A percentile compares a stretch with the other conserved stretches of the same genome.
phyloP scores from a whole-genome alignment of 2,329 filamentous ascomycete genomes.

The Knufia petricola region DNA sequence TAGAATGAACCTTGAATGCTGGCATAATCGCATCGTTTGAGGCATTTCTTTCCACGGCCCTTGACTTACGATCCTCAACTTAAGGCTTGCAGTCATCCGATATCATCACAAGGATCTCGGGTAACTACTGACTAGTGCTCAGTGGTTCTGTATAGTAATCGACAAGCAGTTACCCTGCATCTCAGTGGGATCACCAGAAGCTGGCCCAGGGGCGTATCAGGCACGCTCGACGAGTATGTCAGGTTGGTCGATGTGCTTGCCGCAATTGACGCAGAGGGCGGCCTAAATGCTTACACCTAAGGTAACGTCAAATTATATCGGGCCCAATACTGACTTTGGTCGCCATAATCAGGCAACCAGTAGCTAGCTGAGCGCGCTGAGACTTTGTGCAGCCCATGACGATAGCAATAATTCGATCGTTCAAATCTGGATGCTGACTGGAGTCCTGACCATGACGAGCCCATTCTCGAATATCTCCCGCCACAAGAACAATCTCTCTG shows the following conservation, averaged over 20 bases:
- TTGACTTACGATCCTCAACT: conserved; percentile 9
- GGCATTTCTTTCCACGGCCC: conserved; percentile 15
- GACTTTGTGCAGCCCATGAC: conserved; percentile 11
- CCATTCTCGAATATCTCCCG: conserved; percentile 14
- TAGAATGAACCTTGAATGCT: no score
- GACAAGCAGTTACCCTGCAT: no score
- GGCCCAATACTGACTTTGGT: neutral
- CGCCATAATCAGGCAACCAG: neutral
- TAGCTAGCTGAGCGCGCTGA: conserved; percentile 2
- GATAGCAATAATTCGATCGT: conserved; percentile 3
- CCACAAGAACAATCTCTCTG: no score
- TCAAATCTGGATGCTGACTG: conserved; percentile 2
- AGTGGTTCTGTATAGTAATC: no score
- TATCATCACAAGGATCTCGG: no score
- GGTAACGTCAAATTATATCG: conserved; percentile 8
- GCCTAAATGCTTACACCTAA: conserved; percentile 6
- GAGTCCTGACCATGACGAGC: conserved; percentile 11
- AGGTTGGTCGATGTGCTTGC: conserved; percentile 12
- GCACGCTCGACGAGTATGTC: conserved; percentile 29
- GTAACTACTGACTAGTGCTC: no score
- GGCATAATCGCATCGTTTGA: neutral
- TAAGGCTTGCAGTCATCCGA: conserved; percentile 7
- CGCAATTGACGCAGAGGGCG: neutral
- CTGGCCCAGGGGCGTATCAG: conserved; percentile 14
- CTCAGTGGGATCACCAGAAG: conserved; percentile 8